Percentiles rank a stretch among this genome's conserved stretches.
Conservation (phyloP, 164 flowering plant species). For the Kingdonia uniflora region DNA sequence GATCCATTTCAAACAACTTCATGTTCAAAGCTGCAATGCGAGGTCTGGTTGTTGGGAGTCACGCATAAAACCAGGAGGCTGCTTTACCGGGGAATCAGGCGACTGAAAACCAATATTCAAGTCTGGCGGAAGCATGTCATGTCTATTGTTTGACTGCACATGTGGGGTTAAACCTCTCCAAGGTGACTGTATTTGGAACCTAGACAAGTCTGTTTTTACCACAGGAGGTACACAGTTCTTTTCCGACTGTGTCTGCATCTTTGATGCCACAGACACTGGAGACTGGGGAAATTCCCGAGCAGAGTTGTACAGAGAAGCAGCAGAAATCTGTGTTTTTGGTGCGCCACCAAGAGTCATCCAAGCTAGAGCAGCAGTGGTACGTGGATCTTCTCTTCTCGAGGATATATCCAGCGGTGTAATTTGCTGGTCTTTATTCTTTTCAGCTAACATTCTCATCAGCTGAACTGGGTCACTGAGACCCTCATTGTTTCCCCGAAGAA, state of each 20-base stretch:
- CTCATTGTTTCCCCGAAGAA: slow-evolving; percentile 28
- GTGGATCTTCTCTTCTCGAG: slow-evolving; percentile 35
- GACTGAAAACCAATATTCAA: slow-evolving; percentile 76
- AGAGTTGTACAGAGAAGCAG: slow-evolving; percentile 44
- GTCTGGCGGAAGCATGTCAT: slow-evolving; percentile 75
- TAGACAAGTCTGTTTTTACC: slow-evolving; percentile 38
- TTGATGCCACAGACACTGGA: slow-evolving; percentile 17
- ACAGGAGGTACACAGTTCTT: slow-evolving; percentile 32
- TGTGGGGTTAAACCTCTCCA: slow-evolving; percentile 48
- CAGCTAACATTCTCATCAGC: slow-evolving; percentile 50
- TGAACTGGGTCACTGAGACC: slow-evolving; percentile 65
- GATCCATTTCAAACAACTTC: background rate
- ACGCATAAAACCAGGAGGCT: slow-evolving; percentile 38
- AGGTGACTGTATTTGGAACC: slow-evolving; percentile 47
- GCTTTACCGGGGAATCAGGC: slow-evolving; percentile 66
- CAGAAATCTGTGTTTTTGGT: slow-evolving; percentile 41
- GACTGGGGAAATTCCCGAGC: slow-evolving; percentile 34
- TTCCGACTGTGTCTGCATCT: slow-evolving; percentile 28
- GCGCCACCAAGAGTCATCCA: slow-evolving; percentile 73
- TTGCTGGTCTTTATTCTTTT: slow-evolving; percentile 42
- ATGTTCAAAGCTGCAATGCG: slow-evolving; percentile 73
- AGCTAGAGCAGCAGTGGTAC: slow-evolving; percentile 48
- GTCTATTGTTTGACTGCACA: slow-evolving; percentile 43
- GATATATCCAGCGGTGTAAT: slow-evolving; percentile 26
- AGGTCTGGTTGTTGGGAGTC: slow-evolving; percentile 95